Percentiles rank a stretch among this genome's conserved stretches.
Evolutionary conservation across 1,284 basidiomycete genomes (phyloP).

Genomic region (Rhodotorula sp.): DNA sequence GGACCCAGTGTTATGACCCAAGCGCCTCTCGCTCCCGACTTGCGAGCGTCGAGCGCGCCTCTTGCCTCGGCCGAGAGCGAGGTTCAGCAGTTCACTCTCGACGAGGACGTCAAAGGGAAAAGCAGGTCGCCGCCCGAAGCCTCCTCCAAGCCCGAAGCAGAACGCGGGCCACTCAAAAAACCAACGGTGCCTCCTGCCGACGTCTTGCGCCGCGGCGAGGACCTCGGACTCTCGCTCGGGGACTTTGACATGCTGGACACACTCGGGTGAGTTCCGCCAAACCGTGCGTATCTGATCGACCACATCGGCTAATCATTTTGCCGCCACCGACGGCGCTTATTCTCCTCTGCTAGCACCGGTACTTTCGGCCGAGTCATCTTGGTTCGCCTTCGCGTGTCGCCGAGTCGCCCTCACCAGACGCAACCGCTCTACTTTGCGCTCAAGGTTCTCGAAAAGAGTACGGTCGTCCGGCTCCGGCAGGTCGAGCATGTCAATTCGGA

Average conservation of each 20-base stretch:
- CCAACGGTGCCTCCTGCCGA: constrained; percentile 9
- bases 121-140: too few relatives aligned
- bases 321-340: too few relatives aligned
- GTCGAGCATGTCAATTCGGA: constrained; percentile 61
- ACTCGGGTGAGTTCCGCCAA: constrained; percentile 33
- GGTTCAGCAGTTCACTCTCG: too few relatives aligned
- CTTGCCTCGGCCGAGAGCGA: too few relatives aligned
- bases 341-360: constrained; percentile 34
- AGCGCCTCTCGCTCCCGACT: too few relatives aligned
- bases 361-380: constrained; percentile 45
- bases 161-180: not conserved
- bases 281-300: not conserved
- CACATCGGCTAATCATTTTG: not conserved
- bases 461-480: constrained; percentile 58
- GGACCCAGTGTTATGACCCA: too few relatives aligned
- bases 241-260: constrained; percentile 46
- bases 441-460: constrained; percentile 57
- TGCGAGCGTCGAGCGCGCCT: too few relatives aligned
- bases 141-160: not conserved
- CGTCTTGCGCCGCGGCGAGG: constrained; percentile 36
- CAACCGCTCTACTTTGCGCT: constrained; percentile 45
- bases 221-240: constrained; percentile 42
- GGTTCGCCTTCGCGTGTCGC: constrained; percentile 31
- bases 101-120: too few relatives aligned
- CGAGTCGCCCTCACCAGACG: constrained; percentile 18